A percentile compares a stretch with the other conserved stretches of the same genome.
Conservation (phyloP, 2,329 filamentous ascomycete genomes). For the Diaporthe caulivora region DNA sequence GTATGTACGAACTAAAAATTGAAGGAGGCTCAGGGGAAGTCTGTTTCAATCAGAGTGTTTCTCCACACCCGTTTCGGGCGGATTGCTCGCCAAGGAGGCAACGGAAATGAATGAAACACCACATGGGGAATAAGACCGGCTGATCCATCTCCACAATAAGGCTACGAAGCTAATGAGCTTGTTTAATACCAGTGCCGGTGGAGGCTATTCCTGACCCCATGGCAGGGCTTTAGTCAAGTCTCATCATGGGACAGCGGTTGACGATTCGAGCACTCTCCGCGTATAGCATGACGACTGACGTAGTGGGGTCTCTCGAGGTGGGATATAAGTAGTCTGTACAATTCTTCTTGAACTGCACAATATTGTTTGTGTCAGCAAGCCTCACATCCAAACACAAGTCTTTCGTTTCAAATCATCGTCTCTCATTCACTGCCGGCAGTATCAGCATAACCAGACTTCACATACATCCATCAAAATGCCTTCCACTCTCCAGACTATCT, state of each 20-base stretch:
- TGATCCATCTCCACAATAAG: constrained; percentile 12
- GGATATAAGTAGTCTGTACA: constrained; percentile 18
- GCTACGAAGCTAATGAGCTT: constrained; percentile 24
- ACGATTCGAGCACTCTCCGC: constrained; percentile 10
- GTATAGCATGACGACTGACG: constrained; percentile 3
- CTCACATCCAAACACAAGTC: constrained; percentile 10
- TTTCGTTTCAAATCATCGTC: constrained; percentile 15
- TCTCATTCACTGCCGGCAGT: constrained; percentile 37
- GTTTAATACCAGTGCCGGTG: constrained; percentile 25
- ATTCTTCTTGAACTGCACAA: background rate
- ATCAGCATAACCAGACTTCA: constrained; percentile 2
- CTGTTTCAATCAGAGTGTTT: constrained; percentile 10
- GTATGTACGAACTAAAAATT: background rate
- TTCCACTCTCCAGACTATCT: constrained; percentile 29
- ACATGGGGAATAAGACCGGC: constrained; percentile 8
- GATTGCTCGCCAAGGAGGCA: background rate
- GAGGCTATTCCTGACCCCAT: constrained; percentile 13
- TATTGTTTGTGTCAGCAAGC: constrained; percentile 14
- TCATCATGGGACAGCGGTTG: constrained; percentile 14
- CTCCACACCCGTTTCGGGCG: constrained; percentile 24
- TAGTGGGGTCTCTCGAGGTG: background rate
- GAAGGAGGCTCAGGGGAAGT: background rate
- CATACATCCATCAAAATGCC: constrained; percentile 19
- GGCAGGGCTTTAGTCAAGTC: constrained; percentile 16
- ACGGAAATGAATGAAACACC: constrained; percentile 23